Percentiles rank a stretch among this genome's conserved stretches.
Conservation (phyloP, 2,329 filamentous ascomycete genomes). For the Phialophora verrucosa region DNA sequence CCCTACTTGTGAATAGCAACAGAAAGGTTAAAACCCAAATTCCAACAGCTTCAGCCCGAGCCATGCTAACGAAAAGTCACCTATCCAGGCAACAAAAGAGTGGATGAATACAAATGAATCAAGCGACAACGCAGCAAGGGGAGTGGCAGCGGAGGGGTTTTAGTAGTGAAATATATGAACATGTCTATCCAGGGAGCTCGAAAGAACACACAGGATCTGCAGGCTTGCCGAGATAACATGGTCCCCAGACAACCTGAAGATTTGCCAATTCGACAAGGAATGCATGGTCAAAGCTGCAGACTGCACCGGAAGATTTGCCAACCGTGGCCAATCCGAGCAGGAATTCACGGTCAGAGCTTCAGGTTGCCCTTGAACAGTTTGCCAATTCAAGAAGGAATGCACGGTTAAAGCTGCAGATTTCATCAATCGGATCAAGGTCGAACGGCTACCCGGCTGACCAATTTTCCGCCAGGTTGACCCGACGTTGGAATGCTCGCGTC, state of each 20-base stretch:
- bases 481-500: conserved; percentile 24
- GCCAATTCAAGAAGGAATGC: neutral
- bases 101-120: neutral
- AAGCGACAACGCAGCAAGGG: neutral
- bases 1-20: neutral
- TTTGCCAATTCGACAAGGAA: neutral
- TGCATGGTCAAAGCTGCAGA: conserved; percentile 12
- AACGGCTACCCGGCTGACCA: neutral
- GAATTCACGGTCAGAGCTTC: conserved; percentile 12
- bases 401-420: conserved; percentile 13
- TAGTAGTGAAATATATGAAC: neutral
- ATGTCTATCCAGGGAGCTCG: neutral
- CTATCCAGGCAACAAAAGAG: neutral
- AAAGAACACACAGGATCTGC: neutral
- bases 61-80: neutral
- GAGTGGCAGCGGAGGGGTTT: neutral
- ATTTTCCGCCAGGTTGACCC: neutral
- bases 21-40: conserved; percentile 3
- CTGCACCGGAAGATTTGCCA: neutral
- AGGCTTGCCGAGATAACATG: neutral
- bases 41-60: neutral
- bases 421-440: neutral
- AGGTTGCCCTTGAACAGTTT: neutral
- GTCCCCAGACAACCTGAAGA: conserved; percentile 11
- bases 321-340: neutral